These are phyloP conservation scores for Pueraria montana DNA, from an alignment of 306 rosid species.

Conservation along the genomic window DNA sequence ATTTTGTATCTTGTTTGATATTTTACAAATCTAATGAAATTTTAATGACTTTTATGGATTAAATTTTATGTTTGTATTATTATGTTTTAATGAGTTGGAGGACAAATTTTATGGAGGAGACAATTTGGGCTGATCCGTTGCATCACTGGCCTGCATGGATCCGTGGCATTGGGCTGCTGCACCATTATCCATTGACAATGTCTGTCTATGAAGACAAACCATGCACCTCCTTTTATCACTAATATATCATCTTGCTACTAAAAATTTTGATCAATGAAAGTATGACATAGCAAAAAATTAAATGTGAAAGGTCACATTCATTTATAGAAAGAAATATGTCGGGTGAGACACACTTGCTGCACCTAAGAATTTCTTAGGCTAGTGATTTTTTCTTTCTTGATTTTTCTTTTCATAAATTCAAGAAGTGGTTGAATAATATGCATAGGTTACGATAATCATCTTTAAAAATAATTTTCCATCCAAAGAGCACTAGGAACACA, in stretches of 20 bases:
- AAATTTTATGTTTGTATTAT: too few species aligned
- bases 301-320: conserved; percentile 23
- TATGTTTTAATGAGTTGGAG: too few species aligned
- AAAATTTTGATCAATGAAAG: neutral
- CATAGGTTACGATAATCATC: conserved; percentile 8
- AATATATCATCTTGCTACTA: neutral
- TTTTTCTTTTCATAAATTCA: neutral
- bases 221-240: neutral
- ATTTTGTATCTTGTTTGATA: neutral
- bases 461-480: neutral
- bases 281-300: conserved; percentile 12
- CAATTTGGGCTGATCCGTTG: conserved; percentile 23
- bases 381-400: neutral
- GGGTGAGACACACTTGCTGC: neutral
- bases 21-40: neutral
- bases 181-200: conserved; percentile 12
- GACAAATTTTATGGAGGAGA: neutral
- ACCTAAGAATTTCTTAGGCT: neutral
- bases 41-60: too few species aligned
- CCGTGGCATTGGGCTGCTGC: conserved; percentile 22
- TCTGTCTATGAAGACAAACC: conserved; percentile 7
- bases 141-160: conserved; percentile 1
- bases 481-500: too few species aligned
- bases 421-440: conserved; percentile 9
- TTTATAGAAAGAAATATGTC: neutral